Evolutionary conservation across 2,329 filamentous ascomycete species (phyloP).

Genomic region (Gnomoniopsis smithogilvyi): DNA sequence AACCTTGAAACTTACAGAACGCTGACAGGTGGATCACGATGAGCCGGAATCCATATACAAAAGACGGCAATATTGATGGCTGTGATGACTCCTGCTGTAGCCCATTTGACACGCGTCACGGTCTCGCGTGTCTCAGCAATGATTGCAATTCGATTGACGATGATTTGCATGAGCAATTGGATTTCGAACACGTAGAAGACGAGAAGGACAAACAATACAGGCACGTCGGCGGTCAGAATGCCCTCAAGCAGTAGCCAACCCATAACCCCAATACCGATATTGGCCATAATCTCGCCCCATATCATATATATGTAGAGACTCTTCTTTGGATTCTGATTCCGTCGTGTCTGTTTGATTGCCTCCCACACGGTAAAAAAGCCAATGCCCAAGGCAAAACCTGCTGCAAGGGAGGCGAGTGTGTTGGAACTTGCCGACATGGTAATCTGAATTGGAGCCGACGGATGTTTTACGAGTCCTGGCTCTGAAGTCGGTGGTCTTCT

Average conservation of each 20-base stretch:
- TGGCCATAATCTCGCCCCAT: conserved; percentile 41
- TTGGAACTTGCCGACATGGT: background rate
- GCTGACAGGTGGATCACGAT: conserved; percentile 32
- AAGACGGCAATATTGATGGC: conserved; percentile 45
- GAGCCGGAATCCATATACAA: conserved; percentile 41
- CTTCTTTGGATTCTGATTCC: conserved; percentile 26
- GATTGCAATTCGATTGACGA: conserved; percentile 51
- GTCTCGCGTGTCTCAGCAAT: conserved; percentile 39
- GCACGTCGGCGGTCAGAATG: conserved; percentile 23
- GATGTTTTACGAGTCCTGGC: too few species aligned
- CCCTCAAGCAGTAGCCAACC: conserved; percentile 38
- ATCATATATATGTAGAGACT: conserved; percentile 42
- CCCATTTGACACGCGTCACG: conserved; percentile 42
- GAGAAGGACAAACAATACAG: conserved; percentile 30
- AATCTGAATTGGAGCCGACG: too few species aligned
- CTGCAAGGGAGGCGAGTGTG: background rate
- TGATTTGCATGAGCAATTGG: conserved; percentile 52
- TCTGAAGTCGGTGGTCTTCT: too few species aligned
- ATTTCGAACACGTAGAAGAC: conserved; percentile 43
- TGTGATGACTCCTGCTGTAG: conserved; percentile 40
- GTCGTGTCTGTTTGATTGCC: conserved; percentile 38
- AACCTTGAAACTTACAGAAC: conserved; percentile 23
- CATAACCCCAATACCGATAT: conserved; percentile 34
- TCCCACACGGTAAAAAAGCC: conserved; percentile 38
- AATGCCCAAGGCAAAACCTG: conserved; percentile 33